These are phyloP conservation scores for Ramularia endophylla DNA, from an alignment of 2,329 filamentous ascomycete genomes.

Conservation along the genomic window DNA sequence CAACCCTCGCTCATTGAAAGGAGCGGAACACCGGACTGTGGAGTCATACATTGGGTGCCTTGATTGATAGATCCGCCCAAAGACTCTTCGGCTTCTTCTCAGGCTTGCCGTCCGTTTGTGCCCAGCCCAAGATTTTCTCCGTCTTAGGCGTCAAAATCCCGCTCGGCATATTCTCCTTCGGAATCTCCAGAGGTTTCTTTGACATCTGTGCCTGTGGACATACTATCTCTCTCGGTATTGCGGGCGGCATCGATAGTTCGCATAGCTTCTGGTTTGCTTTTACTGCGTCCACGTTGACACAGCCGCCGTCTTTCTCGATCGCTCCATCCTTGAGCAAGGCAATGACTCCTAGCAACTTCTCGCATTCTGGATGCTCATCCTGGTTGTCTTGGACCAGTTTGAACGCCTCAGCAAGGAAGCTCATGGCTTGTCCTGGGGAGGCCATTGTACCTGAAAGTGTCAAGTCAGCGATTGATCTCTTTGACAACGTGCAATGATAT, in stretches of 20 bases:
- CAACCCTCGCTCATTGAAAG: too few species aligned
- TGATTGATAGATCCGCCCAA: not conserved
- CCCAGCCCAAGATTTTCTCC: constrained; percentile 21
- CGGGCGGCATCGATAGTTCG: constrained; percentile 1
- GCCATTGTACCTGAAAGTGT: too few species aligned
- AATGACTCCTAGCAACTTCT: constrained; percentile 15
- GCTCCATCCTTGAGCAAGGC: constrained; percentile 15
- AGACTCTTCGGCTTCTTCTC: not conserved
- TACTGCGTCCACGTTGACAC: not conserved
- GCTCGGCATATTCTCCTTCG: constrained; percentile 4
- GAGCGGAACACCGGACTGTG: too few species aligned
- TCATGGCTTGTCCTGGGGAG: constrained; percentile 13
- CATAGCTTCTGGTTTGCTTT: constrained; percentile 1
- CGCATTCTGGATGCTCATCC: constrained; percentile 8
- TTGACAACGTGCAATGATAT: too few species aligned
- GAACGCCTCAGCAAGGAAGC: constrained; percentile 14
- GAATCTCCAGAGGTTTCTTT: constrained; percentile 6
- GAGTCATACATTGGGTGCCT: not conserved
- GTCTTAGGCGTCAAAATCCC: constrained; percentile 18
- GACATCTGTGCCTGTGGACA: not conserved
- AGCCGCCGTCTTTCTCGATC: constrained; percentile 2
- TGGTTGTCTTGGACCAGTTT: constrained; percentile 11
- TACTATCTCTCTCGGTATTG: constrained; percentile 1
- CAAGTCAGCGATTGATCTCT: too few species aligned
- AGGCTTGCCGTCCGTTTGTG: not conserved